Evolutionary conservation across 2,329 filamentous ascomycete species (phyloP), one percentile per base, ranked within the genome.

Genomic region (Verticillium klebahnii): DNA sequence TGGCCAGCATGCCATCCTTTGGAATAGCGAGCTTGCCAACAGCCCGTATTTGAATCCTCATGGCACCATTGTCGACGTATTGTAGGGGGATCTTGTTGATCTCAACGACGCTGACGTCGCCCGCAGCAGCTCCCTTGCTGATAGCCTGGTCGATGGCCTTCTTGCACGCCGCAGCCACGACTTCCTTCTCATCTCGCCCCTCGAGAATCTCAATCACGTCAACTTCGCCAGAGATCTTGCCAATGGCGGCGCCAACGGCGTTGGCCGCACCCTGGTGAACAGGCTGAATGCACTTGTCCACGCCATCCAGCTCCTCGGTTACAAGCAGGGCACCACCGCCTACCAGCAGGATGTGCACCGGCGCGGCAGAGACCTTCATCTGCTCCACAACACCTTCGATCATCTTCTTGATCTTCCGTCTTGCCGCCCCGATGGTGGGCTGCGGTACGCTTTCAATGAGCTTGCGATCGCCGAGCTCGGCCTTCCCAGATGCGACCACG

Each of bases 211-310:
- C 76, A n/a, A 85, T 79, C 1, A 80, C 72, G 61, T 86, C 83
- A 2, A 85, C 73, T 11, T 80, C 78, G 0, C 82, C 83, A 2
- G 79, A 79, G 0, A 85, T 79, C 60, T 82, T 82, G 2, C 82
- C 82, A 36, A 85, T 85, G 0, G 85, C 85, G 1, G 85, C 85
- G 6, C 85, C 85, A 2, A 88, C 81, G 0, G 85, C 85, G 69
- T 87, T 88, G 3, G 85, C 85, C 0, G 82, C 83, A 61, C 82
- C 82, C 34, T 83, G 76, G 58, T 80, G 81, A 2, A 79, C 76
- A 1, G 85, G 85, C 5, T 77, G 73, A 8, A 83, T 80, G 61
- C 81, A 78, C 63, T 81, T 74, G 7, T 77, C 75, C 0, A 85
- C 83, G 0, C 82, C 83, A 1, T 75, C 72, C 7, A 87, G 74